These are phyloP conservation scores for Apostasia ramifera DNA, from an alignment of 106 monocot genomes.

Conservation along the genomic window DNA sequence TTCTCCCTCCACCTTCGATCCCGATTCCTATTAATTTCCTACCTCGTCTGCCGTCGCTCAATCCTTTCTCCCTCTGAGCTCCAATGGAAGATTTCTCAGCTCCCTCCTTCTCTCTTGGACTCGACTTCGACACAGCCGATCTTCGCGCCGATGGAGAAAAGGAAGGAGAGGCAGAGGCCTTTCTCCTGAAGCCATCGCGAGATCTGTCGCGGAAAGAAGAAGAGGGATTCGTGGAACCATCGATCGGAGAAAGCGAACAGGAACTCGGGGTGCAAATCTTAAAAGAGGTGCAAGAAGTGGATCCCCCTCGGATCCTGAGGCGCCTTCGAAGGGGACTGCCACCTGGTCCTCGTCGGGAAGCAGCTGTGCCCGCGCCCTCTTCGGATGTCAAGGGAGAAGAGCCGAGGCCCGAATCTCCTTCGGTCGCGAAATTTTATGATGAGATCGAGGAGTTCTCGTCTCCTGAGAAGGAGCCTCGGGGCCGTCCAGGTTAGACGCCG, in stretches of 20 bases:
- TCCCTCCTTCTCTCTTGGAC: slow-evolving; percentile 23
- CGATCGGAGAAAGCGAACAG: slow-evolving; percentile 3
- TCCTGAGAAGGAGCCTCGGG: slow-evolving; percentile 35
- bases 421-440: slow-evolving; percentile 22
- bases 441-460: slow-evolving; percentile 90
- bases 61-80: background rate
- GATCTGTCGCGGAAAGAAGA: slow-evolving; percentile 1
- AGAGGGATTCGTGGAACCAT: slow-evolving; percentile 1
- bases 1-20: no score
- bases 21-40: no score
- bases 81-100: slow-evolving; percentile 6
- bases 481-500: slow-evolving; percentile 20
- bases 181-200: background rate
- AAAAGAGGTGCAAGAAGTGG: slow-evolving; percentile 4
- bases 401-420: background rate
- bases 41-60: no score
- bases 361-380: background rate
- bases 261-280: background rate
- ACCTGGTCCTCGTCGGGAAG: slow-evolving; percentile 2
- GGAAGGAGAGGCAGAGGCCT: background rate
- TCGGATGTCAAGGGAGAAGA: slow-evolving; percentile 1
- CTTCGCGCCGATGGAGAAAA: background rate
- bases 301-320: slow-evolving; percentile 29
- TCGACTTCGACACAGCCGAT: slow-evolving; percentile 12
- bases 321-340: slow-evolving; percentile 39